A percentile compares a stretch with the other conserved stretches of the same genome.
These are phyloP conservation scores for Opeltia flavorubescens DNA, from an alignment of 495 filamentous ascomycete species.

Conservation along the genomic window DNA sequence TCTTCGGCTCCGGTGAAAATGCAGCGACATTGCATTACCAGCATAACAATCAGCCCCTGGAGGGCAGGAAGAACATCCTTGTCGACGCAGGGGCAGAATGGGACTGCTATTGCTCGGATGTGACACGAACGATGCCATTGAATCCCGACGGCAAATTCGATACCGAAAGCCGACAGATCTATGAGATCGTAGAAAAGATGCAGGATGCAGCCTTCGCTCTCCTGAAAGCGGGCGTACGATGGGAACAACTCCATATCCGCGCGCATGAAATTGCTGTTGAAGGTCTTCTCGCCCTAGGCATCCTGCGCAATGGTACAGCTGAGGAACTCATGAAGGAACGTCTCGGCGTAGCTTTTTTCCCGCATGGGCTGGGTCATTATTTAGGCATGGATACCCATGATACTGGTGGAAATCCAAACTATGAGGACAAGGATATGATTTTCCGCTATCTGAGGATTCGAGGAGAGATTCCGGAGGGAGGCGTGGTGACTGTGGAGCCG, in stretches of 20 bases:
- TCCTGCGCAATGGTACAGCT: slow-evolving; percentile 39
- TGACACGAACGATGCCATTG: slow-evolving; percentile 78
- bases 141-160: slow-evolving; percentile 38
- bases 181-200: slow-evolving; percentile 67
- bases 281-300: slow-evolving; percentile 55
- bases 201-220: slow-evolving; percentile 60
- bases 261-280: slow-evolving; percentile 59
- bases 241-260: slow-evolving; percentile 51
- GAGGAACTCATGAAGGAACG: slow-evolving; percentile 54
- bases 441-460: slow-evolving; percentile 50
- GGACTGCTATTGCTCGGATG: slow-evolving; percentile 76
- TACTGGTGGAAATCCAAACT: slow-evolving; percentile 50
- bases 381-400: slow-evolving; percentile 87
- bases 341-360: slow-evolving; percentile 69
- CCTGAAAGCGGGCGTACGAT: slow-evolving; percentile 51
- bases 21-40: slow-evolving; percentile 77
- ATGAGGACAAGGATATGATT: slow-evolving; percentile 66
- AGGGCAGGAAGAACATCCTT: slow-evolving; percentile 54
- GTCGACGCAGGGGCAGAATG: slow-evolving; percentile 80
- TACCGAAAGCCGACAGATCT: slow-evolving; percentile 50
- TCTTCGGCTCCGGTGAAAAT: slow-evolving; percentile 65
- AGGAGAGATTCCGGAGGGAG: slow-evolving; percentile 49
- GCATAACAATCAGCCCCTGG: slow-evolving; percentile 57
- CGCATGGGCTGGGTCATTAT: slow-evolving; percentile 83
- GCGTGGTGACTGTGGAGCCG: slow-evolving; percentile 80